Evolutionary conservation across 2,329 filamentous ascomycete genomes (phyloP).

Genomic region (Diaporthe vaccinii): DNA sequence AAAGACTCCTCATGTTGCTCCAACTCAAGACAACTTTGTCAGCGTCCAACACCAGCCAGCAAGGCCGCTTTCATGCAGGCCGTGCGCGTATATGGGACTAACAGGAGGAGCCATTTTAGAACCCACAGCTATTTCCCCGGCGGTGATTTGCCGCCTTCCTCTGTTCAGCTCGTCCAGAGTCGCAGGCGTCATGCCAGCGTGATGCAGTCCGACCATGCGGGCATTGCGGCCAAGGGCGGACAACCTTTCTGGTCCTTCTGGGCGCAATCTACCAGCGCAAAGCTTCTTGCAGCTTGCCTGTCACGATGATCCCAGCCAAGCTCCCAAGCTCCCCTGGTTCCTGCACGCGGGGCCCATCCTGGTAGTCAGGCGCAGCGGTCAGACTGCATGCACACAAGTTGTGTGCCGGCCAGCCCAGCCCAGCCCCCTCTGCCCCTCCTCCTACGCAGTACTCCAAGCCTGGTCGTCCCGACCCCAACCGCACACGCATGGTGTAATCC

Average conservation of each 20-base stretch:
- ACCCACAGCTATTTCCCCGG: not conserved
- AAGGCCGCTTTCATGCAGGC: constrained; percentile 1
- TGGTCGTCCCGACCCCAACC: not conserved
- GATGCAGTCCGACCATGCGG: constrained; percentile 23
- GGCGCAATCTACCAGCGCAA: constrained; percentile 15
- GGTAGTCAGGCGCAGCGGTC: constrained; percentile 30
- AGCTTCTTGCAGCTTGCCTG: constrained; percentile 1
- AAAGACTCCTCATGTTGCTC: constrained; percentile 7
- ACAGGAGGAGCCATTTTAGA: not conserved
- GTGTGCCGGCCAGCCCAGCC: not conserved
- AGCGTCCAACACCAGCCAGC: not conserved
- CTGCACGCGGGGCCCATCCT: constrained; percentile 14
- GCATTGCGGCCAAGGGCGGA: constrained; percentile 13
- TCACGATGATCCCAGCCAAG: constrained; percentile 27
- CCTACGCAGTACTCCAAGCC: not conserved
- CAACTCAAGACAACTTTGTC: not conserved
- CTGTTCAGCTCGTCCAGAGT: constrained; percentile 12
- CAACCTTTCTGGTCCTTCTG: not conserved
- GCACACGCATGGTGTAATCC: not conserved
- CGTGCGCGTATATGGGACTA: constrained; percentile 25
- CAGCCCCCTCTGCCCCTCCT: not conserved
- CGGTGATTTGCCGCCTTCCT: constrained; percentile 26
- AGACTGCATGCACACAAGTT: not conserved
- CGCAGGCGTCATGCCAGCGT: constrained; percentile 27
- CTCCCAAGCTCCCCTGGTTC: constrained; percentile 14